Base-by-base conservation (phyloP, 139 green algal species). In the Gonium pectorale region DNA sequence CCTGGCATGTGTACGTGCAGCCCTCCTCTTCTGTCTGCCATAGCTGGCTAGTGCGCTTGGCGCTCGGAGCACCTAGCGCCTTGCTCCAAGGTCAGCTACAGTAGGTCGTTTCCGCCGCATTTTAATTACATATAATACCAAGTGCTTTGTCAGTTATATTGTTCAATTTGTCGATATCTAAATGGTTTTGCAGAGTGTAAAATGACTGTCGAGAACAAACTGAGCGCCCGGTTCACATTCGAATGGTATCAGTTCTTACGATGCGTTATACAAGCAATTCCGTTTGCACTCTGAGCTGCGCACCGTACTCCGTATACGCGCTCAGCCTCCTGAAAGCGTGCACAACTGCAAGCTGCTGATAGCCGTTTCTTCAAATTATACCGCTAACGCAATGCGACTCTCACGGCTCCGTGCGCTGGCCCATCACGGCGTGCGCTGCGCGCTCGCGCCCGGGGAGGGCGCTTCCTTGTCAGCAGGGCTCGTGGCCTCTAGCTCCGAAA, bases 1-100 rank as follows among this genome's bases (percentile, higher is more conserved):
- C 15, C 68, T 41, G 44, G 68, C 35, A 77, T 6, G 7, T 77
- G 68, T 43, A 77, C 60, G n/a, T 77, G 68, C 68, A 77, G n/a
- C n/a, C n/a, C 68, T 35, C 8, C 26, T 77, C 26, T 77, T 59
- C 26, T 77, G 24, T 77, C 68, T 29, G 68, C 40, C 68, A 77
- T 77, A 29, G 8, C 41, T 62, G n/a, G n/a, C n/a, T n/a, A n/a
- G n/a, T n/a, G n/a, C n/a, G n/a, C n/a, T n/a, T n/a, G n/a, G n/a
- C n/a, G n/a, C 29, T 41, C 60, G 41, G 29, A 7, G 31, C 68
- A 62, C 40, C 67, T 44, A 21, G 35, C 64, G 33, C 27, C 64
- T 22, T 54, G 33, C 46, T 17, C 27, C 7, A 46, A 44, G n/a
- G n/a, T n/a, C n/a, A 29, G 38, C 38, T 46, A 71, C 21, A 44